Base-by-base conservation (phyloP, 2,329 filamentous ascomycete genomes). In the Exophiala oligosperma region DNA sequence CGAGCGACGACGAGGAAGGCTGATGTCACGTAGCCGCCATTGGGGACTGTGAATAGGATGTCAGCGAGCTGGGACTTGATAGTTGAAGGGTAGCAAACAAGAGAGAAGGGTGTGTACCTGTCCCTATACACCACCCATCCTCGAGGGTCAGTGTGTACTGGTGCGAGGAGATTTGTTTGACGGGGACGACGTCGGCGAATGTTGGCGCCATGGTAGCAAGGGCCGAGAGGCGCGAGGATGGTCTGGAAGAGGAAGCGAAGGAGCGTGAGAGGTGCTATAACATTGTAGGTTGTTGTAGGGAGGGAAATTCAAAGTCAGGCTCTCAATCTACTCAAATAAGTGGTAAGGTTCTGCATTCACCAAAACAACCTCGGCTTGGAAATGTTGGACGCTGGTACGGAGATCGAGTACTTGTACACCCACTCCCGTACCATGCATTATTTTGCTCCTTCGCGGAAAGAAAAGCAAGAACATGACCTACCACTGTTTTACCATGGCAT, bases 11-110 rank as follows among this genome's bases (percentile, higher is more conserved):
- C 78, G 61, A 88, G 78, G 61, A 91, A 79, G 49, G 82, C 77
- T 0, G 84, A 79, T 8, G 86, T 86, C 14, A 89, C 83, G 66
- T 87, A 88, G 57, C 88, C 88, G 52, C 88, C 88, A 70, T 91
- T 86, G 4, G 87, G 87, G 11, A 90, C 88, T 87, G 67, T 17
- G 17, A 17, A 37, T 47, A 32, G n/a, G 52, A 52, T 32, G 48
- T 66, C 57, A 60, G 53, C 59, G 56, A 58, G 29, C 44, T 54
- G 49, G 12, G 21, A 35, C 52, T 35, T 24, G 49, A 8, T 7
- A 46, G 60, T 40, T 35, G 32, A 4, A 28, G 26, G 7, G 26
- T 7, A 28, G 9, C 4, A 35, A 9, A 9, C 32, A 35, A 9
- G 9, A 44, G 35, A 29, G n/a, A 11, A 26, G 12, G n/a, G 35